Evolutionary conservation across 305 asterid species (phyloP), one percentile per base, ranked within the genome.

Genomic region (Striga hermonthica): DNA sequence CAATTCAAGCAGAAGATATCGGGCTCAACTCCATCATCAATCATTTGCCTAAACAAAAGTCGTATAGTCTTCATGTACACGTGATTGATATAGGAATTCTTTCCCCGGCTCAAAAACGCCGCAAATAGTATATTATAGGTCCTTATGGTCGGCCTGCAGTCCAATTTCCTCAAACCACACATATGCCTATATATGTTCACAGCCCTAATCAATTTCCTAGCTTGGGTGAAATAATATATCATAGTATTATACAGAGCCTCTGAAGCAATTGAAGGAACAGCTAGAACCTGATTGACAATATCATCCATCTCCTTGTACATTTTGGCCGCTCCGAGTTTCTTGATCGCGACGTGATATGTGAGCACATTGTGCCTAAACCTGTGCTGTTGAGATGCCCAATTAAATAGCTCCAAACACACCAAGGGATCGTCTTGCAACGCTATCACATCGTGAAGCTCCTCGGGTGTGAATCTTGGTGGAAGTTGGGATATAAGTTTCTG

Each of bases 351-450:
- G 72, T 87, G 97, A 67, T 68, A 86, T 0, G 95, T 87, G 12
- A 73, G 73, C 58, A 73, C 89, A 68, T 69, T 66, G 75, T 92
- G 98, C 78, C 82, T 77, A 62, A 86, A 92, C 72, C 97, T 79
- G 69, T 87, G 95, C 76, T 92, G 96, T 22, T 86, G 81, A 0
- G 93, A 75, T 0, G 98, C 98, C 98, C 98, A 89, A 72, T 87
- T 92, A 76, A 87, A 89, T 64, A 92, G 75, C 90, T 92, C 97
- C 15, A 89, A 76, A 73, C 96, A 89, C 50, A 92, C 83, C 53
- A 92, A 65, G 22, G 96, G 96, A 52, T 89, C 96, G 31, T 78
- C 72, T 40, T 82, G 85, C 34, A 68, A 63, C 14, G 74, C 61
- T 37, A 89, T 84, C 55, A 80, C 81, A 73, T 79, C 61, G 78